These are phyloP conservation scores for Lindgomyces ingoldianus DNA, from an alignment of 495 filamentous ascomycete genomes.

Conservation along the genomic window DNA sequence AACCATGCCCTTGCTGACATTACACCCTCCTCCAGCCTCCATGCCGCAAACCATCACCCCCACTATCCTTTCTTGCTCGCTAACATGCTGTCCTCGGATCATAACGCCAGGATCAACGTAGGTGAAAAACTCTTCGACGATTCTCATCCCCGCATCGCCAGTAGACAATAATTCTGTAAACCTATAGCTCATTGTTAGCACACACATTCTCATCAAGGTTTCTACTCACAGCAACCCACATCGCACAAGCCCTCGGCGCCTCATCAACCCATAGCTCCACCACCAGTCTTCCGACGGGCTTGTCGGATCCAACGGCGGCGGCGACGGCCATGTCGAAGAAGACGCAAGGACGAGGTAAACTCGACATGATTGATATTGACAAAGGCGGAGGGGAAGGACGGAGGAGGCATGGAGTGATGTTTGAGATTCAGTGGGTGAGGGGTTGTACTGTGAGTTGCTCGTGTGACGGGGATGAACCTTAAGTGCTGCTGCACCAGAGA, in stretches of 20 bases:
- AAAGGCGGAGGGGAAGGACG: background rate
- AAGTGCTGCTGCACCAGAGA: background rate
- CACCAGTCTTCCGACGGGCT: background rate
- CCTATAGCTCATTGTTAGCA: background rate
- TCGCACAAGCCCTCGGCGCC: background rate
- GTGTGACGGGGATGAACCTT: background rate
- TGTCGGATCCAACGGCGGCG: background rate
- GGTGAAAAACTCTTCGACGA: background rate
- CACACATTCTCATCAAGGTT: background rate
- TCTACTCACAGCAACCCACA: background rate
- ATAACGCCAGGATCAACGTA: background rate
- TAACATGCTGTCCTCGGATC: background rate
- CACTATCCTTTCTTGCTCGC: background rate
- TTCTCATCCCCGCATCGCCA: background rate
- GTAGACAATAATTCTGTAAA: background rate
- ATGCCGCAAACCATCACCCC: background rate
- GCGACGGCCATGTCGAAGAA: background rate
- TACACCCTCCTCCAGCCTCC: background rate
- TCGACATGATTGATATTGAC: background rate
- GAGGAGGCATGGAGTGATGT: background rate
- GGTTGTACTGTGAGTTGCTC: background rate
- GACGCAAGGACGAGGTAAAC: background rate
- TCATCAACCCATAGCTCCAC: background rate
- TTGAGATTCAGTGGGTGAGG: background rate
- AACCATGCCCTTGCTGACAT: background rate